Conservation (phyloP, 257 asterid species). For the Capsicum rhomboideum region DNA sequence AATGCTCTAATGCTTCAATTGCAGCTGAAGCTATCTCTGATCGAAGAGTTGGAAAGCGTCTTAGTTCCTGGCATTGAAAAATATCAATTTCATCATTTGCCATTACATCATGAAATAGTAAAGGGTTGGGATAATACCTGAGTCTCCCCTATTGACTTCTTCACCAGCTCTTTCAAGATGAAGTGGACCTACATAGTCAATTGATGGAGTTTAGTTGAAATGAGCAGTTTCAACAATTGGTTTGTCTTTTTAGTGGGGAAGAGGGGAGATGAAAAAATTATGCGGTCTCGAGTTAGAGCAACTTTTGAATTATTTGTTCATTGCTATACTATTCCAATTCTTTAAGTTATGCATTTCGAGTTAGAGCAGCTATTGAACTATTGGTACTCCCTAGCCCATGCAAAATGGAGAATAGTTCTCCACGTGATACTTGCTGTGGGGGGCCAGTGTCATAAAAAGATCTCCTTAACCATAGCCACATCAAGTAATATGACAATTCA, state of each 20-base stretch:
- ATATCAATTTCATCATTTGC: not conserved
- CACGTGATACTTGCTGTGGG: not conserved
- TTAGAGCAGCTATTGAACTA: not conserved
- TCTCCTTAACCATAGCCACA: not conserved
- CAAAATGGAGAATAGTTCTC: not conserved
- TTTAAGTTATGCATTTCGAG: not conserved
- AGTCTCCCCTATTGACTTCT: slow-evolving; percentile 33
- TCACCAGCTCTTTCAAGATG: slow-evolving; percentile 34
- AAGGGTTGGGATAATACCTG: slow-evolving; percentile 13
- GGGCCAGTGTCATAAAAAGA: not conserved
- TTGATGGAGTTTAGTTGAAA: not conserved
- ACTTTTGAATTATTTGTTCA: not conserved
- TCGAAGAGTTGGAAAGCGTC: slow-evolving; percentile 33
- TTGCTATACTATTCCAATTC: not conserved
- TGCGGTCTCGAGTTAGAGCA: not conserved
- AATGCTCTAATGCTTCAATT: slow-evolving; percentile 29
- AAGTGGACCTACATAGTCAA: slow-evolving; percentile 25
- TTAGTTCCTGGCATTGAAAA: slow-evolving; percentile 21
- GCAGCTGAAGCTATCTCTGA: slow-evolving; percentile 25
- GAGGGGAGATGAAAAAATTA: not conserved
- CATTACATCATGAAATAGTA: not conserved
- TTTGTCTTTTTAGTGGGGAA: not conserved
- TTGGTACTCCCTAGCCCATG: not conserved
- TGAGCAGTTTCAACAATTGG: not conserved
- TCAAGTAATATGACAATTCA: not conserved